Percentiles rank a stretch among this genome's conserved stretches.
phyloP scores from a whole-genome alignment of 176 grass and related monocot species.

The Oryza rufipogon region DNA sequence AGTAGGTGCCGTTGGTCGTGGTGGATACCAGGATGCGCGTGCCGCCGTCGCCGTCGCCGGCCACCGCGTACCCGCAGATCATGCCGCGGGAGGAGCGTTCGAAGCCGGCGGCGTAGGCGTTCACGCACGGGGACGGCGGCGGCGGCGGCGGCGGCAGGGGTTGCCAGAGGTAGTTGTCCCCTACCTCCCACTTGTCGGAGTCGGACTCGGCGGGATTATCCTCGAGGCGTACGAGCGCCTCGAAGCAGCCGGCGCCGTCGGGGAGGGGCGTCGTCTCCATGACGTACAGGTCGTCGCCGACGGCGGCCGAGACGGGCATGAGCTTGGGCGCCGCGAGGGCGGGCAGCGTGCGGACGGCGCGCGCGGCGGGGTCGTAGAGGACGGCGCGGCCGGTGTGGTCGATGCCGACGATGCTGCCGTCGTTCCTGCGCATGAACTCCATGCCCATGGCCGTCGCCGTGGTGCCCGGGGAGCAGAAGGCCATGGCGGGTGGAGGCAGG shows the following conservation, averaged over 20 bases:
- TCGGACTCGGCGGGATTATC: too few relatives aligned
- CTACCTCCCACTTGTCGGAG: too few relatives aligned
- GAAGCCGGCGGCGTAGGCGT: too few relatives aligned
- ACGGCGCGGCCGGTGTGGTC: background rate
- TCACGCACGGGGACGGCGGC: too few relatives aligned
- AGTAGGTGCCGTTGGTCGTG: background rate
- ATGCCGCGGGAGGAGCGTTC: too few relatives aligned
- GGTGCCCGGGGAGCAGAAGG: background rate
- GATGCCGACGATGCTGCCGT: background rate
- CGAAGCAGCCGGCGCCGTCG: background rate
- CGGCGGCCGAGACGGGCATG: background rate
- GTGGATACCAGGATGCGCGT: background rate
- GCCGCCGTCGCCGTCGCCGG: background rate
- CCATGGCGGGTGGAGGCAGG: background rate
- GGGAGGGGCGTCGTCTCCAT: background rate
- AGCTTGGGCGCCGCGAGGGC: background rate
- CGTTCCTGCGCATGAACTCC: background rate
- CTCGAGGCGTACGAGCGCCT: background rate
- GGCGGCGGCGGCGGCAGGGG: background rate
- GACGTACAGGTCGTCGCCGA: background rate
- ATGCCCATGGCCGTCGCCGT: too few relatives aligned
- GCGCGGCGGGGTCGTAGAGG: background rate
- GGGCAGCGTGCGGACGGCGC: too few relatives aligned
- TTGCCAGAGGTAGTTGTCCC: background rate
- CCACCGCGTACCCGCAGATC: too few relatives aligned